Evolutionary conservation across 2,329 filamentous ascomycete genomes (phyloP).

Genomic region (Colletotrichum falcatum): DNA sequence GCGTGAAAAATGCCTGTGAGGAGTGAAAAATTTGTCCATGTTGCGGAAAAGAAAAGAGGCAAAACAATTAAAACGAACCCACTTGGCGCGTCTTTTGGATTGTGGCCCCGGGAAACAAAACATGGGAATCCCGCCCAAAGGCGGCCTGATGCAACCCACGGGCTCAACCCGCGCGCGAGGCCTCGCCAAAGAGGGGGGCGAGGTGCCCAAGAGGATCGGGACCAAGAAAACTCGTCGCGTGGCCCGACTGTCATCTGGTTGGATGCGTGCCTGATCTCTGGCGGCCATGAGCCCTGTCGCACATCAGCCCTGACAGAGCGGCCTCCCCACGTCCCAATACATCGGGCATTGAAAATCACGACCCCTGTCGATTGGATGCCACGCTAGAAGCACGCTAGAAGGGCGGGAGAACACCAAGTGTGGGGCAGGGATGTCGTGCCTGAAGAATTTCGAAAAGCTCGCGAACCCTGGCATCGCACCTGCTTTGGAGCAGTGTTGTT

Average conservation of each 20-base stretch:
- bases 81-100: background rate
- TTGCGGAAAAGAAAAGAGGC: background rate
- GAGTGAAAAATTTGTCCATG: slow-evolving; percentile 11
- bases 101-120: background rate
- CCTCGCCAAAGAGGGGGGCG: background rate
- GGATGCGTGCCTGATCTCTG: slow-evolving; percentile 2
- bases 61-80: background rate
- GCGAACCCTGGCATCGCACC: background rate
- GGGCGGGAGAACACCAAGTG: slow-evolving; percentile 18
- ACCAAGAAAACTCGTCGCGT: background rate
- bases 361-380: background rate
- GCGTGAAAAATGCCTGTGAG: slow-evolving; percentile 7
- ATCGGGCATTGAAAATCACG: slow-evolving; percentile 5
- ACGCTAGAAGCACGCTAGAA: slow-evolving; percentile 39
- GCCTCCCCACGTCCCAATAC: background rate
- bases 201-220: background rate
- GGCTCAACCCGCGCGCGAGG: background rate
- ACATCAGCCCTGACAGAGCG: slow-evolving; percentile 13
- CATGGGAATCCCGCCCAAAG: background rate
- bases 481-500: background rate
- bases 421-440: background rate
- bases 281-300: slow-evolving; percentile 12
- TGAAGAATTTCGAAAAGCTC: slow-evolving; percentile 9
- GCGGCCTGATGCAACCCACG: slow-evolving; percentile 5
- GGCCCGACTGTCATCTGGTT: background rate